phyloP scores from a whole-genome alignment of 768 basidiomycete species.

The Phylloporus arenicola region DNA sequence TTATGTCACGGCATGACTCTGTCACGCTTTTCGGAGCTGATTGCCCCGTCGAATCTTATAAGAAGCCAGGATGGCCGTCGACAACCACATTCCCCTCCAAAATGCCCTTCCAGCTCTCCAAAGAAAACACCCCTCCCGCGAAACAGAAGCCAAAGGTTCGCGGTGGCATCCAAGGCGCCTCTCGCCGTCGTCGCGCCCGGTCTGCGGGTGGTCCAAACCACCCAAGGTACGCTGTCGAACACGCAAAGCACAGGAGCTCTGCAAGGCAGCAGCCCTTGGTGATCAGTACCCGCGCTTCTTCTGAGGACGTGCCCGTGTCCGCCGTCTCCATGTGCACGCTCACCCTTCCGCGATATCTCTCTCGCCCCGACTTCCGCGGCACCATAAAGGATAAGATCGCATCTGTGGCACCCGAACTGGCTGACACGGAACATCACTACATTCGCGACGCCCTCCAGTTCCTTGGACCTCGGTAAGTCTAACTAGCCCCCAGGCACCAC shows the following conservation, averaged over 20 bases:
- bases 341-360: conserved; percentile 21
- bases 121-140: conserved; percentile 33
- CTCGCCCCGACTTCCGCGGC: conserved; percentile 16
- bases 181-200: conserved; percentile 39
- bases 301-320: conserved; percentile 1
- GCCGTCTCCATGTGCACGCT: conserved; percentile 9
- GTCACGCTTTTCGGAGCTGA: conserved; percentile 19
- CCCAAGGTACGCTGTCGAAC: conserved; percentile 33
- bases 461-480: conserved; percentile 26
- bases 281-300: conserved; percentile 29
- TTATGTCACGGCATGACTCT: conserved; percentile 24
- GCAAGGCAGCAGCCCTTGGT: background rate
- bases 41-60: background rate
- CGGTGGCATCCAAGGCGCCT: conserved; percentile 29
- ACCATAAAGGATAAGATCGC: conserved; percentile 13
- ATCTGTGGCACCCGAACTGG: conserved; percentile 25
- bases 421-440: conserved; percentile 18
- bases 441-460: conserved; percentile 25
- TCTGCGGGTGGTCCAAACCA: conserved; percentile 24
- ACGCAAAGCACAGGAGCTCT: conserved; percentile 34
- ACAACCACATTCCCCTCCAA: background rate
- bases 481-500: background rate
- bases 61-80: background rate
- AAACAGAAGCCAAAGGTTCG: conserved; percentile 16
- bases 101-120: conserved; percentile 28